Base-by-base conservation (phyloP, 1,284 basidiomycete genomes). In the Clitocybe nebularis region DNA sequence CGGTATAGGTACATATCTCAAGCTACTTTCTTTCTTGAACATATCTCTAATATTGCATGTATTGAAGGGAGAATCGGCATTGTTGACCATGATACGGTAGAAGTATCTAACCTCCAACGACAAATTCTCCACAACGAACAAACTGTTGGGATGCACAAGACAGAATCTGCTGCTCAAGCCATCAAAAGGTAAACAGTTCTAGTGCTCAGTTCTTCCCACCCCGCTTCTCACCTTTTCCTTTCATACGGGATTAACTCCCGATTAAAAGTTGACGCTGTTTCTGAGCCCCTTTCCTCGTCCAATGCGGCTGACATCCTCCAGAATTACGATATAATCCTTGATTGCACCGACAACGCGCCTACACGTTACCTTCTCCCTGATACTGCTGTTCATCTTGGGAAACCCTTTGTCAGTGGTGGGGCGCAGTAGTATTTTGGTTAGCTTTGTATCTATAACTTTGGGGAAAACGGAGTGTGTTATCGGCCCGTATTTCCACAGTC, bases 291-390 rank as follows among this genome's bases (percentile, higher is more conserved):
- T 22, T 66, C 67, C 0, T 59, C 85, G 3, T 56, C 64, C 5
- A 91, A 89, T 50, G 84, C 89, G 0, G 46, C 77, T 9, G 43
- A 61, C 3, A 62, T 89, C 11, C 68, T 94, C 5, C 51, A 60
- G 3, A 58, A 68, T 1, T 88, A 87, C 57, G 82, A 90, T 57
- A 64, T 97, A 29, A 75, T 97, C 35, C 71, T 99, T 9, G 96
- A 99, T 67, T 98, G 95, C 68, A 97, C 93, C 2, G 95, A 99
- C 65, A 95, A 96, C 49, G 82, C 88, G 1, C 79, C 86, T 2
- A 94, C 92, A 0, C 84, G 96, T 2, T 99, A 99, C 63, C 78
- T 98, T 5, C 75, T 99, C 45, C 93, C 90, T 11, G 95, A 98
- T 60, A 79, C 82, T 0, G 81, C 88, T 13, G 89, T 91, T 30